Percentiles rank a stretch among this genome's conserved stretches.
Conservation (phyloP, 768 basidiomycete genomes). For the Pisolithus tinctorius region DNA sequence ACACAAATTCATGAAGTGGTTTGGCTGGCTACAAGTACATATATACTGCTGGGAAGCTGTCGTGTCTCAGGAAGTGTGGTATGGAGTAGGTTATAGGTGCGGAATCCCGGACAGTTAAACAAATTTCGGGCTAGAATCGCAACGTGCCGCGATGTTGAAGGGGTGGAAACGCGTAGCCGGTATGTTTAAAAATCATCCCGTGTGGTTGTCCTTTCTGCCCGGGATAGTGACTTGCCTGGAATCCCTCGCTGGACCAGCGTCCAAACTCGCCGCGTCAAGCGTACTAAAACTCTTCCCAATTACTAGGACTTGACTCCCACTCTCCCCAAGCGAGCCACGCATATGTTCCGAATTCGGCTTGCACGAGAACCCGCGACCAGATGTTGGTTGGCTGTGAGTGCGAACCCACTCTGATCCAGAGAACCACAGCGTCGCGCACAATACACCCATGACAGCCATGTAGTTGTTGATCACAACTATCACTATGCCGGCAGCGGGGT, state of each 20-base stretch:
- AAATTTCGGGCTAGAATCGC: too few species aligned
- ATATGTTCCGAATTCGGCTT: not conserved
- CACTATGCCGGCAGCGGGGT: not conserved
- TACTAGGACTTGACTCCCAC: not conserved
- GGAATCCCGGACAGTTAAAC: too few species aligned
- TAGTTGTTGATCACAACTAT: constrained; percentile 18
- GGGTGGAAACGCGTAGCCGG: too few species aligned
- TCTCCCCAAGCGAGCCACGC: not conserved
- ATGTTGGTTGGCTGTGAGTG: not conserved
- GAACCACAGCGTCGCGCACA: constrained; percentile 32
- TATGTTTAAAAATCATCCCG: too few species aligned
- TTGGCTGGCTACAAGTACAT: constrained; percentile 19
- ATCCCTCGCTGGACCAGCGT: not conserved
- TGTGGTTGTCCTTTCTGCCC: too few species aligned
- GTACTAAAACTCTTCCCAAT: not conserved
- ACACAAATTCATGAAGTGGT: too few species aligned
- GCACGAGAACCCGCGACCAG: not conserved
- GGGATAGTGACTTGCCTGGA: not conserved
- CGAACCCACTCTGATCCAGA: constrained; percentile 2
- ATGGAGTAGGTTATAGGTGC: too few species aligned
- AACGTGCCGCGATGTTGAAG: too few species aligned
- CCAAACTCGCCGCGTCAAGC: not conserved
- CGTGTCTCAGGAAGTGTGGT: too few species aligned
- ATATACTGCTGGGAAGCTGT: not conserved
- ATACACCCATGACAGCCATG: constrained; percentile 28